Percentiles rank a stretch among this genome's conserved stretches.
These are phyloP conservation scores for Diaporthe eres DNA, from an alignment of 2,329 filamentous ascomycete genomes.

Conservation along the genomic window DNA sequence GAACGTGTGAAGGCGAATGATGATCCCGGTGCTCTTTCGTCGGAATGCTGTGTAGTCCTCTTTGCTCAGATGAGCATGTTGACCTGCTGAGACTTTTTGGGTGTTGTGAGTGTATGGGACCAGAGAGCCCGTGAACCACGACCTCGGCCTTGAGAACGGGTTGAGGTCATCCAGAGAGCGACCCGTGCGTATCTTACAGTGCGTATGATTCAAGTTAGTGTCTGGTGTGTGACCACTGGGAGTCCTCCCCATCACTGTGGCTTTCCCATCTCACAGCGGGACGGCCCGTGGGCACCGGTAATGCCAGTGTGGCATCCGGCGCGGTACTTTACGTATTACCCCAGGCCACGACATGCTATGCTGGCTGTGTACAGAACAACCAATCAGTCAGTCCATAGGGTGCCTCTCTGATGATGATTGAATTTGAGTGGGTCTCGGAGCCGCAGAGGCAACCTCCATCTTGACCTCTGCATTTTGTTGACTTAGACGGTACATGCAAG, in stretches of 20 bases:
- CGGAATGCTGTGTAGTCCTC: background rate
- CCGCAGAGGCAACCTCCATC: background rate
- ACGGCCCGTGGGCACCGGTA: conserved; percentile 10
- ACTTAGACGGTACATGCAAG: background rate
- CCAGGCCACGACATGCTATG: background rate
- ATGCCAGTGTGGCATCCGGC: background rate
- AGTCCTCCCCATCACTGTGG: background rate
- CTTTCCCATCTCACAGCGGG: conserved; percentile 13
- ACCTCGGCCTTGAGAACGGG: background rate
- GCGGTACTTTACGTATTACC: conserved; percentile 2
- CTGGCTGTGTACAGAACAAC: background rate
- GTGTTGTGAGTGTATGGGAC: background rate
- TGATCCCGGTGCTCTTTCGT: background rate
- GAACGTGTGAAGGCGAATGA: background rate
- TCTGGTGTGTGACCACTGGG: background rate
- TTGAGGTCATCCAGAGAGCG: background rate
- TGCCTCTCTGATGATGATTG: background rate
- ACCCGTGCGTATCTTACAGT: conserved; percentile 7
- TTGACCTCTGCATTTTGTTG: background rate
- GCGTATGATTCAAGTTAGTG: conserved; percentile 3
- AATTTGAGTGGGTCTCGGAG: background rate
- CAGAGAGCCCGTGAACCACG: background rate
- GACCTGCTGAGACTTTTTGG: background rate
- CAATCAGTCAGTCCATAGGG: background rate
- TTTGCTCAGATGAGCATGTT: background rate